These are phyloP conservation scores for Xylariaceae sp. DNA, from an alignment of 2,329 filamentous ascomycete genomes.

Conservation along the genomic window DNA sequence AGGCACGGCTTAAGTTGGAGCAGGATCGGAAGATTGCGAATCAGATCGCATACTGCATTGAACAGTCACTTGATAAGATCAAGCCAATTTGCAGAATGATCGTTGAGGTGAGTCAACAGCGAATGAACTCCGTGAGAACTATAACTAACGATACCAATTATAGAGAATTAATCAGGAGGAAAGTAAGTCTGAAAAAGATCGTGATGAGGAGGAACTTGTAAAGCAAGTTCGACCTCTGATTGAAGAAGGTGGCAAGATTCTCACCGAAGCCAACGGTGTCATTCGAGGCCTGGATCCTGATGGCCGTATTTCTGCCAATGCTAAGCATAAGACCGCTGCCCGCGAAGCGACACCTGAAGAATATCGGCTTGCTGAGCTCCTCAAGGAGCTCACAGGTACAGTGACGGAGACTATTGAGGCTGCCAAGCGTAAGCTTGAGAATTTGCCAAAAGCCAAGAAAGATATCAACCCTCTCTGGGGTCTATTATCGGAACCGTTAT, in stretches of 20 bases:
- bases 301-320: constrained; percentile 81
- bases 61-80: constrained; percentile 81
- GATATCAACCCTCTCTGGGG: constrained; percentile 90
- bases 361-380: constrained; percentile 79
- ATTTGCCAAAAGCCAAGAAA: constrained; percentile 95
- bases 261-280: constrained; percentile 84
- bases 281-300: constrained; percentile 90
- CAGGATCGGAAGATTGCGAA: constrained; percentile 78
- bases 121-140: constrained; percentile 6
- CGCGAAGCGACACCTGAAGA: constrained; percentile 83
- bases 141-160: constrained; percentile 34
- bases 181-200: constrained; percentile 80
- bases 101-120: constrained; percentile 64
- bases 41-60: constrained; percentile 74
- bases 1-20: constrained; percentile 61
- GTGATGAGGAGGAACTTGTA: constrained; percentile 89
- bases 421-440: constrained; percentile 85
- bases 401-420: constrained; percentile 85
- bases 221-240: constrained; percentile 86
- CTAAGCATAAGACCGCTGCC: constrained; percentile 78
- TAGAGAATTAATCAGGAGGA: constrained; percentile 81
- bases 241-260: constrained; percentile 81
- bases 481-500: constrained; percentile 80
- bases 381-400: constrained; percentile 84
- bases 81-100: constrained; percentile 88